Base-by-base conservation (phyloP, 495 filamentous ascomycete species). In the Viridothelium virens region DNA sequence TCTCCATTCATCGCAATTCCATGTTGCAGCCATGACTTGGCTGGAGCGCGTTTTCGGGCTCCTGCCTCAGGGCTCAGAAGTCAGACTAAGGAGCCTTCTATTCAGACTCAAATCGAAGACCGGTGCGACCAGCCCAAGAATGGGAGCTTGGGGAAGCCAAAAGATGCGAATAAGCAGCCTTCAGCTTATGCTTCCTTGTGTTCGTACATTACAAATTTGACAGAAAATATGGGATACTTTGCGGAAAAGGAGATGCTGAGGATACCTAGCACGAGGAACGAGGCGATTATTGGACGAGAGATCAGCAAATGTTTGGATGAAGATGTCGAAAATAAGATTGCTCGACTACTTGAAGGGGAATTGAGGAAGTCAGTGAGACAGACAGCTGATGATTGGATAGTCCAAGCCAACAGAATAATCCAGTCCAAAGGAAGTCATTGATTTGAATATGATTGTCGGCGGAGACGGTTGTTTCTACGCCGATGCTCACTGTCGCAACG, bases 261-360 rank as follows among this genome's bases (percentile, higher is more conserved):
- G 47, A 95, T 97, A 64, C 92, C 93, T 10, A 94, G 91, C 74
- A 96, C 93, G 48, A 80, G 95, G 67, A 97, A 97, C 76, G 81
- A 86, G 31, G 91, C 84, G 0, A 77, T 98, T 36, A 68, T 97
- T 67, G 92, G 93, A 3, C 66, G 77, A 12, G 61, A 56, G 9
- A 47, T 7, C 31, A 34, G 37, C 37, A 34, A 14, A 47, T 50
- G 1, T 48, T 9, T 50, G n/a, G 18, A 38, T 7, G 11, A 56
- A 38, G 25, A 38, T 1, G 12, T 10, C 12, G 37, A 37, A n/a
- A 9, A 62, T 33, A 2, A 11, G 12, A 53, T 63, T 38, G 38
- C 14, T n/a, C 38, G 47, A 6, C 12, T 44, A 46, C 10, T 37
- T 6, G 50, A 25, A 41, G 56, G 33, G 39, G 50, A 66, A 44